Conservation (phyloP, 768 basidiomycete species). For the Dioszegia hungarica region DNA sequence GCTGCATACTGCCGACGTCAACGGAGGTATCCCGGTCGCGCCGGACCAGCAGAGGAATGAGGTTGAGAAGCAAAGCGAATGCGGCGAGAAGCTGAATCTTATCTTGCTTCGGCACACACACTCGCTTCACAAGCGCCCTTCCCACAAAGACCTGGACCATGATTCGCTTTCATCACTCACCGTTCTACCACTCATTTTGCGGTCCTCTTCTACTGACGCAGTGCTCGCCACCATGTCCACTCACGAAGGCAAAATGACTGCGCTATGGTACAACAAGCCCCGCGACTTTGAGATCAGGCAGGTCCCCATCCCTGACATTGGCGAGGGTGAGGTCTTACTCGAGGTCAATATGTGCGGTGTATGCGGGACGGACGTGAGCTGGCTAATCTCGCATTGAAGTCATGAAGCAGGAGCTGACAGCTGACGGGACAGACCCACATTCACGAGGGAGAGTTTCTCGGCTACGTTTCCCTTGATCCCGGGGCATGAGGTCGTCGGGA, state of each 20-base stretch:
- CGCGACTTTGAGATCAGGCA: constrained; percentile 62
- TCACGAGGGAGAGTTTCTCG: constrained; percentile 66
- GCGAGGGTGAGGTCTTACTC: constrained; percentile 67
- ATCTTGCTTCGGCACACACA: no score
- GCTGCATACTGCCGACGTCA: no score
- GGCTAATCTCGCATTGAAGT: background rate
- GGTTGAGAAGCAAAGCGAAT: no score
- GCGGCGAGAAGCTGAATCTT: no score
- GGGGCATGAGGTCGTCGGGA: constrained; percentile 71
- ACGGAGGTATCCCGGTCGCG: no score
- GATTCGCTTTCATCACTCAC: no score
- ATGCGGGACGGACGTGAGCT: constrained; percentile 57
- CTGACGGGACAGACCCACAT: constrained; percentile 52
- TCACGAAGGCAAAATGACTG: constrained; percentile 56
- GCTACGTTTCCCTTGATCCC: constrained; percentile 70
- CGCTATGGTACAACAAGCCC: constrained; percentile 70
- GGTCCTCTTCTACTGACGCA: no score
- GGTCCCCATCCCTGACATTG: constrained; percentile 63
- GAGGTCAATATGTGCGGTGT: constrained; percentile 57
- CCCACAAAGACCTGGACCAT: no score
- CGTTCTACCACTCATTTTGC: no score
- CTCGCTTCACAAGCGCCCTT: no score
- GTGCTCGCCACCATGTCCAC: constrained; percentile 22
- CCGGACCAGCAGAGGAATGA: no score
- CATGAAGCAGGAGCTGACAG: no score